Percentiles rank a stretch among this genome's conserved stretches.
These are phyloP conservation scores for Sphagnum contortum DNA, from an alignment of 225 moss, liverwort and hornwort genomes.

Conservation along the genomic window DNA sequence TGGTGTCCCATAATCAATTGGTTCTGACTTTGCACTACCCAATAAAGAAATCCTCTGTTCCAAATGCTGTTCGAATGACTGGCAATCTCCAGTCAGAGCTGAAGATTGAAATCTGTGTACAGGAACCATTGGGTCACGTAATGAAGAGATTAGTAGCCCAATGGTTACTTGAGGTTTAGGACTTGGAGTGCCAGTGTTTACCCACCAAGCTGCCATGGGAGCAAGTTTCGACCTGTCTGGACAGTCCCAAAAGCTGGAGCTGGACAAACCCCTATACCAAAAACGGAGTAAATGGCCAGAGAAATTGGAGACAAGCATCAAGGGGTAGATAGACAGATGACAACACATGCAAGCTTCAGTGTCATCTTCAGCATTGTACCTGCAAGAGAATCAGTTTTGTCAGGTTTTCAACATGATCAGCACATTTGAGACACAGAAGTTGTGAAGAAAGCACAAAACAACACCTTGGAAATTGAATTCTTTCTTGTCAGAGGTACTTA, in stretches of 20 bases:
- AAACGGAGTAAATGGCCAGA: conserved; percentile 12
- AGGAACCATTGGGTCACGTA: too few species aligned
- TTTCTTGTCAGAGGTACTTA: not conserved
- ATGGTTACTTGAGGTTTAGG: too few species aligned
- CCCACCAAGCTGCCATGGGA: conserved; percentile 4
- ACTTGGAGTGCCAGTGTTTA: too few species aligned
- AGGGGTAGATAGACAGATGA: conserved; percentile 11
- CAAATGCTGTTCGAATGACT: too few species aligned
- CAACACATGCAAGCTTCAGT: conserved; percentile 10
- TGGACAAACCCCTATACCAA: not conserved
- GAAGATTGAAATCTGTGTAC: too few species aligned
- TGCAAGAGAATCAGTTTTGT: conserved; percentile 2
- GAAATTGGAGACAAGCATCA: conserved; percentile 12
- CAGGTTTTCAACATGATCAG: not conserved
- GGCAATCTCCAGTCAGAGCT: too few species aligned
- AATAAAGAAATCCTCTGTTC: too few species aligned
- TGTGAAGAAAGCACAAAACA: not conserved
- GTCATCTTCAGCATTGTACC: conserved; percentile 14
- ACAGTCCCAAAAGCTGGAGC: conserved; percentile 7
- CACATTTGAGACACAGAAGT: not conserved
- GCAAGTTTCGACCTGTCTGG: conserved; percentile 7
- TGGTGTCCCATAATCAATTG: too few species aligned
- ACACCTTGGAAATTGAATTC: too few species aligned
- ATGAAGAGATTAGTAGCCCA: too few species aligned
- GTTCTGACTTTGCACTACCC: too few species aligned